Evolutionary conservation across 2,329 filamentous ascomycete species (phyloP).

Genomic region (Helminthosporium solani): DNA sequence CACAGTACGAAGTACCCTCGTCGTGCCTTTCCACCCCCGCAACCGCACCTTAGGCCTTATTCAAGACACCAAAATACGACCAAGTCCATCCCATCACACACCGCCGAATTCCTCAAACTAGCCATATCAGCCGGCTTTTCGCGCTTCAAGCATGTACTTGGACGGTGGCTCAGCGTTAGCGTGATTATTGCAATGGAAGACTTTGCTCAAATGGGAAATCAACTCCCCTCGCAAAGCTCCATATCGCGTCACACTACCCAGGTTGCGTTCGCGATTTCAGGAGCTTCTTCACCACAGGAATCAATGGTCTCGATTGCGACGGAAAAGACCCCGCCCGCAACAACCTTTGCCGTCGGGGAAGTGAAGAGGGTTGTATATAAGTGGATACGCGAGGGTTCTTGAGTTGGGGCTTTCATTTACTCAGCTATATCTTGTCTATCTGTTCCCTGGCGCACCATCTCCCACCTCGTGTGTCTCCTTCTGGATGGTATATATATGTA

Average conservation of each 20-base stretch:
- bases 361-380: background rate
- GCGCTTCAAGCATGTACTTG: background rate
- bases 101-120: background rate
- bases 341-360: no score
- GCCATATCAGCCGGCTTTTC: constrained; percentile 4
- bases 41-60: no score
- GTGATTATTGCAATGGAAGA: constrained; percentile 5
- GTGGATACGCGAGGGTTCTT: background rate
- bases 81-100: background rate
- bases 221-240: constrained; percentile 8
- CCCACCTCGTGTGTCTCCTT: background rate
- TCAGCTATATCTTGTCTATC: no score
- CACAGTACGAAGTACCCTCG: no score
- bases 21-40: no score
- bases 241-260: background rate
- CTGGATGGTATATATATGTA: no score
- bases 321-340: no score
- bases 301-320: background rate
- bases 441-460: no score
- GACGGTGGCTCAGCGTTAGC: background rate
- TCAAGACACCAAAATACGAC: no score
- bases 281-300: background rate
- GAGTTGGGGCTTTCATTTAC: no score
- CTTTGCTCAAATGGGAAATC: constrained; percentile 10
- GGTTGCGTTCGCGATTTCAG: background rate